Evolutionary conservation across 2,329 filamentous ascomycete genomes (phyloP), one percentile per base, ranked within the genome.

Genomic region (Penicillium freii): DNA sequence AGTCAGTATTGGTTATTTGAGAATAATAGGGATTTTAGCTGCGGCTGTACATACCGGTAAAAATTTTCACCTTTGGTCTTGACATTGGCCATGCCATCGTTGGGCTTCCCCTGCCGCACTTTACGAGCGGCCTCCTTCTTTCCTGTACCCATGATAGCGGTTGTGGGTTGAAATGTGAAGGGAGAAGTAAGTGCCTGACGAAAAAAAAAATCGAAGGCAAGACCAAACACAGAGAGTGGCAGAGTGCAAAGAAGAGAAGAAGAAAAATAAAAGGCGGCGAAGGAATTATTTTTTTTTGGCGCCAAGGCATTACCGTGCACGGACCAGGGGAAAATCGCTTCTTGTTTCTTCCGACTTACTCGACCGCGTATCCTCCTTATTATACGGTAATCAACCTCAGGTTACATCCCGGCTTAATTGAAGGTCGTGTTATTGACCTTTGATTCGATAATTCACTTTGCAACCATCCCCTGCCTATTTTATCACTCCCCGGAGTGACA

Each of bases 11-110:
- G 31, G 29, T 40, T 29, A 42, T 43, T 51, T 7, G 38, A 25
- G 17, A 5, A 4, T 17, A 15, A 39, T 2, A 43, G 29, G 6
- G 36, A 48, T n/a, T n/a, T 42, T 31, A 48, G 81, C 64, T 80
- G 23, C 17, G 45, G 51, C n/a, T 44, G 36, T 7, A 65, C 62
- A 33, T 65, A 88, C 83, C 90, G 87, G 81, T 97, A 97, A 80
- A 97, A 99, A 81, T 97, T 97, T 82, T 97, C 93, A 78, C 94
- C 94, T 80, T 99, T 99, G 68, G 87, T 82, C 70, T 88, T 91
- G 71, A 97, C 90, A 79, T 97, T 97, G 69, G 80, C 87, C 85
- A 96, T 91, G 74, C 91, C 91, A 85, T 94, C 89, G 65, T 85
- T 84, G 49, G 84, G 84, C 80, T 92, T 93, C 67, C 91, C 91